These are phyloP conservation scores for Sugiyamaella xylanicola DNA, from an alignment of 1,139 yeast genomes.

Conservation along the genomic window DNA sequence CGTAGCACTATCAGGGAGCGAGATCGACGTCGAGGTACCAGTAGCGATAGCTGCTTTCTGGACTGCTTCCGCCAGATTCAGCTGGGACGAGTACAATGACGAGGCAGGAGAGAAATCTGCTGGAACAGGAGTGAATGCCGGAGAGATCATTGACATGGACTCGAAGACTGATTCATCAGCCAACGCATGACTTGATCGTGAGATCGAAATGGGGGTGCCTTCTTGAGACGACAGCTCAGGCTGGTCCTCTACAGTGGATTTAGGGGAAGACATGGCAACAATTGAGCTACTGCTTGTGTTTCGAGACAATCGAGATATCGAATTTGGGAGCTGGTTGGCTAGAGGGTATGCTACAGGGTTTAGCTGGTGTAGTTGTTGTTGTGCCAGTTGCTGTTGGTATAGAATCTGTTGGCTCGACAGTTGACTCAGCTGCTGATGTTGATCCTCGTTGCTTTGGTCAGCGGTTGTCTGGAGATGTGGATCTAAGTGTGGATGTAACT, in stretches of 20 bases:
- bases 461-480: not conserved
- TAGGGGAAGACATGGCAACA: not conserved
- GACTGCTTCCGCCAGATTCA: slow-evolving; percentile 23
- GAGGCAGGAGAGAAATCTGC: slow-evolving; percentile 25
- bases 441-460: not conserved
- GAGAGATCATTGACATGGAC: slow-evolving; percentile 41
- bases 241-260: not conserved
- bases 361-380: not conserved
- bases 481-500: no score
- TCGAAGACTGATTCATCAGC: slow-evolving; percentile 27
- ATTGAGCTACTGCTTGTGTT: not conserved
- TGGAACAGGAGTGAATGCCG: slow-evolving; percentile 40
- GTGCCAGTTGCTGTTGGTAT: not conserved
- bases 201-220: not conserved
- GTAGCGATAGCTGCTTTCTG: slow-evolving; percentile 10
- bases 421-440: not conserved
- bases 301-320: no score
- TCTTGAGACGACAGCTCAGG: not conserved
- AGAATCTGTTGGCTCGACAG: not conserved
- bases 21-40: not conserved
- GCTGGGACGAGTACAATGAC: slow-evolving; percentile 24
- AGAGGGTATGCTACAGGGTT: not conserved
- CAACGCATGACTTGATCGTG: not conserved
- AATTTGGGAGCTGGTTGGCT: no score
- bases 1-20: not conserved